Conservation (phyloP, 345 rosid genomes). For the Gossypium rotundifolium region DNA sequence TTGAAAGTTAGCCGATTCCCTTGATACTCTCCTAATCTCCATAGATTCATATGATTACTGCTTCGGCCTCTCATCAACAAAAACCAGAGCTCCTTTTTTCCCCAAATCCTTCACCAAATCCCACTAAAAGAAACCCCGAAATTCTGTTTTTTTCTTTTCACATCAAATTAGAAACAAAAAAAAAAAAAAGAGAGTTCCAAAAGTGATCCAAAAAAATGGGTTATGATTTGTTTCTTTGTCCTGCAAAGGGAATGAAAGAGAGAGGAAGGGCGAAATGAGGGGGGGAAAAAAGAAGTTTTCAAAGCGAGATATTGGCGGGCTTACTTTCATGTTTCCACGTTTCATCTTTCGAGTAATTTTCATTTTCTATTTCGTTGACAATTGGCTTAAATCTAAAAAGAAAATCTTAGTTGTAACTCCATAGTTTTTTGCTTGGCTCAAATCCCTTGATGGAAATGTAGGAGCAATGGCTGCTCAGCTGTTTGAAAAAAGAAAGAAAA, state of each 20-base stretch:
- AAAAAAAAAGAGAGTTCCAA: background rate
- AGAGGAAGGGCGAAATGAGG: slow-evolving; percentile 24
- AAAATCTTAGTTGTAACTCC: too few relatives aligned
- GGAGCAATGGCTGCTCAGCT: too few relatives aligned
- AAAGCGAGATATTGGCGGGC: slow-evolving; percentile 55
- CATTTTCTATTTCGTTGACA: background rate
- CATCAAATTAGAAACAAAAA: background rate
- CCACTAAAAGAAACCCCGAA: background rate
- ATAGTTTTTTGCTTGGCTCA: too few relatives aligned
- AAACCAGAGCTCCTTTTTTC: background rate
- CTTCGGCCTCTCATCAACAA: slow-evolving; percentile 38
- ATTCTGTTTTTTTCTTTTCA: background rate
- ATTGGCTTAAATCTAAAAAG: too few relatives aligned
- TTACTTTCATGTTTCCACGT: slow-evolving; percentile 42
- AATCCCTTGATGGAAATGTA: too few relatives aligned
- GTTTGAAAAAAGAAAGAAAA: too few relatives aligned
- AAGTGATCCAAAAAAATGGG: background rate
- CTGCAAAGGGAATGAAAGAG: slow-evolving; percentile 7
- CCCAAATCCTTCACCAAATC: slow-evolving; percentile 9
- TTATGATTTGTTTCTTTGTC: background rate
- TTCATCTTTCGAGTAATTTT: background rate
- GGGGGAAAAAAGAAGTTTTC: slow-evolving; percentile 13
- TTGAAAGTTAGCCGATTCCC: slow-evolving; percentile 42
- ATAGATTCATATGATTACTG: slow-evolving; percentile 65
- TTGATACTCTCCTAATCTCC: slow-evolving; percentile 49